A percentile compares a stretch with the other conserved stretches of the same genome.
Evolutionary conservation across 2,329 filamentous ascomycete genomes (phyloP).

Genomic region (Raffaelea arxii): DNA sequence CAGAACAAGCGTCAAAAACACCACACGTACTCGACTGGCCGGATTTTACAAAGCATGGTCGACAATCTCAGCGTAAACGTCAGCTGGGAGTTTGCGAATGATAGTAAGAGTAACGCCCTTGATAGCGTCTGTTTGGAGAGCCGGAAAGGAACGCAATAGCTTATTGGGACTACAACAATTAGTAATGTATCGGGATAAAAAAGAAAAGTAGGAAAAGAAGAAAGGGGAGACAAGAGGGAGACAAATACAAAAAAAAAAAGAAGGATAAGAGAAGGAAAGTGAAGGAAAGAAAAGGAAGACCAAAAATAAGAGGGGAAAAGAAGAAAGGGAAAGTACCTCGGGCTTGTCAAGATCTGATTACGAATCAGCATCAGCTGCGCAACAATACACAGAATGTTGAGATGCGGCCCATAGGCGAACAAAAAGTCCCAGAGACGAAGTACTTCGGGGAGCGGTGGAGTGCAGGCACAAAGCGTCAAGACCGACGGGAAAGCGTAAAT

Average conservation of each 20-base stretch:
- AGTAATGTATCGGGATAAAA: background rate
- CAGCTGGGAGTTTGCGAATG: constrained; percentile 80
- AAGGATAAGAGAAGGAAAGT: background rate
- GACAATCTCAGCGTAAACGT: constrained; percentile 85
- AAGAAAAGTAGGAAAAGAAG: background rate
- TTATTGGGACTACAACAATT: constrained; percentile 66
- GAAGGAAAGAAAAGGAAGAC: background rate
- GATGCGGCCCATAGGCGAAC: constrained; percentile 87
- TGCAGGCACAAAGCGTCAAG: constrained; percentile 89
- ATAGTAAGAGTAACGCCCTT: constrained; percentile 79
- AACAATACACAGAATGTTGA: constrained; percentile 95
- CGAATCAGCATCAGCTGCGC: constrained; percentile 86
- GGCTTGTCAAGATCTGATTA: constrained; percentile 70
- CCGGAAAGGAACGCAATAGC: constrained; percentile 77
- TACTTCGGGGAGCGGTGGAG: constrained; percentile 87
- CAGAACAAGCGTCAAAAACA: too few species aligned
- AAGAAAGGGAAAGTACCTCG: constrained; percentile 50
- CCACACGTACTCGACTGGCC: too few species aligned
- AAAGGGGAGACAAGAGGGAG: too few species aligned
- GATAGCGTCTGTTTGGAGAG: constrained; percentile 72
- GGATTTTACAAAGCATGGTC: constrained; percentile 68
- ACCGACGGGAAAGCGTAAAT: constrained; percentile 96
- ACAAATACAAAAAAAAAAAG: too few species aligned
- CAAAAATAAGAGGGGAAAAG: background rate
- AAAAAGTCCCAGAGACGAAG: constrained; percentile 93